Conservation (phyloP, 2,329 filamentous ascomycete genomes). For the Teratosphaeria zuluensis region DNA sequence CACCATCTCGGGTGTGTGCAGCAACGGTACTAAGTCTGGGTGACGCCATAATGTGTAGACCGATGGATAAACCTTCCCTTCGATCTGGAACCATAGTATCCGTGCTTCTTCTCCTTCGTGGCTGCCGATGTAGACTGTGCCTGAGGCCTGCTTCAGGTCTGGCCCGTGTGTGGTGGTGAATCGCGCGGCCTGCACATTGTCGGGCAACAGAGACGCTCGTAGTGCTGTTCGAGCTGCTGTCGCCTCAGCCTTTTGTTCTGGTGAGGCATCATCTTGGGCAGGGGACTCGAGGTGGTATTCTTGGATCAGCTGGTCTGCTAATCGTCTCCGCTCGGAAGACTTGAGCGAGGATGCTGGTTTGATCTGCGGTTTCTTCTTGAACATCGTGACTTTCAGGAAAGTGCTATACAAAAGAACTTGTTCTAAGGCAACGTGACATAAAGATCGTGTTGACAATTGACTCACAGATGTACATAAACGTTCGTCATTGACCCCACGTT, state of each 20-base stretch:
- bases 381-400: constrained; percentile 15
- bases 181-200: constrained; percentile 51
- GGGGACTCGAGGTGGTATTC: constrained; percentile 44
- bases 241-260: constrained; percentile 35
- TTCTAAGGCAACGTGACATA: not conserved
- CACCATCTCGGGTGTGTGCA: constrained; percentile 54
- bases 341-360: constrained; percentile 57
- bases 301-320: constrained; percentile 57
- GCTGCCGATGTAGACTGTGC: constrained; percentile 54
- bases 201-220: constrained; percentile 52
- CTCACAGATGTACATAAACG: not conserved
- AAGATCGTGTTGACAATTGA: not conserved
- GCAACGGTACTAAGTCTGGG: constrained; percentile 49
- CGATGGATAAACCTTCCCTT: constrained; percentile 44
- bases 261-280: constrained; percentile 22
- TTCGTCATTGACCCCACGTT: not conserved
- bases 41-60: constrained; percentile 61
- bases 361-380: constrained; percentile 40
- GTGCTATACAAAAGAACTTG: not conserved
- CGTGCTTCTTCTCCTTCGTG: constrained; percentile 49
- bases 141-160: constrained; percentile 50
- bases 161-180: constrained; percentile 58
- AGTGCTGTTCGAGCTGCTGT: constrained; percentile 40
- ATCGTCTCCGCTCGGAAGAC: constrained; percentile 57
- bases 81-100: constrained; percentile 55